Conservation (phyloP, 805 yeast species). For the Babjeviella inositovora region DNA sequence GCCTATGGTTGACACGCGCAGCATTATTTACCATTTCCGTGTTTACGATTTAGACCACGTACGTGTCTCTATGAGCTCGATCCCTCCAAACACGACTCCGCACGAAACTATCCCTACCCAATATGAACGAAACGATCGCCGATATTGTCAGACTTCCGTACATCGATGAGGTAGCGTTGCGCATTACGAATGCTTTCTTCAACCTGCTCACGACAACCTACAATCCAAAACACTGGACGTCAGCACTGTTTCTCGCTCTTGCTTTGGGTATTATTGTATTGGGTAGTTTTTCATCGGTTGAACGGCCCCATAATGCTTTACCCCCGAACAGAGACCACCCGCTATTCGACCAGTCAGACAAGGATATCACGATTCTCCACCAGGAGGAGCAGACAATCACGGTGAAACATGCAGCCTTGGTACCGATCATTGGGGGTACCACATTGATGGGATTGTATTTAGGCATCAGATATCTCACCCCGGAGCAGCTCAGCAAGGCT, state of each 20-base stretch:
- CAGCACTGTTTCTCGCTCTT: constrained; percentile 6
- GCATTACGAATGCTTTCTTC: too few relatives aligned
- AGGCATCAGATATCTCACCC: constrained; percentile 13
- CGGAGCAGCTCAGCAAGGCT: constrained; percentile 10
- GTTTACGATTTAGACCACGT: too few relatives aligned
- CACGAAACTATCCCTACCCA: too few relatives aligned
- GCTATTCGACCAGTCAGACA: constrained; percentile 22
- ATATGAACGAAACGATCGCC: constrained; percentile 3
- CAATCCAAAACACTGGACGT: constrained; percentile 1
- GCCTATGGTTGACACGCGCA: too few relatives aligned
- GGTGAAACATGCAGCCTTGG: constrained; percentile 14
- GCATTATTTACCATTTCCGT: too few relatives aligned
- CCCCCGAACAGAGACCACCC: constrained; percentile 17
- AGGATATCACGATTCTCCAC: constrained; percentile 10
- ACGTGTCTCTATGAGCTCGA: too few relatives aligned
- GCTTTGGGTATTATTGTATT: constrained; percentile 13
- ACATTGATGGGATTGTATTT: constrained; percentile 20
- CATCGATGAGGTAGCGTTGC: too few relatives aligned
- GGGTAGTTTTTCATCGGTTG: constrained; percentile 16
- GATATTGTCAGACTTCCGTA: constrained; percentile 1
- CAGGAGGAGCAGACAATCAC: constrained; percentile 5
- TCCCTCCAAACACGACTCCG: too few relatives aligned
- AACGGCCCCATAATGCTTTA: constrained; percentile 10
- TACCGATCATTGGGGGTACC: constrained; percentile 27
- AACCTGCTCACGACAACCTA: constrained; percentile 1